These are phyloP conservation scores for Reticulascus tulasneorum DNA, from an alignment of 2,329 filamentous ascomycete genomes.

Conservation along the genomic window DNA sequence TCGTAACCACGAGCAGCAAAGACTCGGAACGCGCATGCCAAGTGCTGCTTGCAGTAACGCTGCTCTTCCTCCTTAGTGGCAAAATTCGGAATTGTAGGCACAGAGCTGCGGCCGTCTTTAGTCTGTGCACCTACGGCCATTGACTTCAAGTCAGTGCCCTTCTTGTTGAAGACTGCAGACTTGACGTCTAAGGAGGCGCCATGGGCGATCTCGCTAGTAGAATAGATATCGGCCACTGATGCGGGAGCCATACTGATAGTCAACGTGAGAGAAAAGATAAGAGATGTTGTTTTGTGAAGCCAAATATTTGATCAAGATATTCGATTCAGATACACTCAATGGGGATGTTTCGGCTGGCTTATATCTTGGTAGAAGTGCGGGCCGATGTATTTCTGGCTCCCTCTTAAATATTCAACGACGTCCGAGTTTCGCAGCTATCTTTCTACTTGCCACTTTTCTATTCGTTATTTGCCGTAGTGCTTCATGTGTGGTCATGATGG, in stretches of 20 bases:
- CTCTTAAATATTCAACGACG: no score
- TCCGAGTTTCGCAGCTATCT: no score
- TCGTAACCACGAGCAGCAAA: slow-evolving; percentile 53
- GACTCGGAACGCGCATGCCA: slow-evolving; percentile 53
- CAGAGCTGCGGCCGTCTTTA: slow-evolving; percentile 1
- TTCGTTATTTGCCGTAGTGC: no score
- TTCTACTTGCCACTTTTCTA: no score
- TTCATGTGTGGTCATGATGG: no score
- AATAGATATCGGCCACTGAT: not conserved
- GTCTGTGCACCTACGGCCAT: slow-evolving; percentile 1
- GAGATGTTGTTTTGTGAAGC: no score
- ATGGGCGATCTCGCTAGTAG: not conserved
- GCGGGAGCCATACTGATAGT: not conserved
- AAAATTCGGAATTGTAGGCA: slow-evolving; percentile 6
- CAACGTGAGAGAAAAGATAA: no score
- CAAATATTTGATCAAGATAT: no score
- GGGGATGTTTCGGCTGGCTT: no score
- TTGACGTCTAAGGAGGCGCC: not conserved
- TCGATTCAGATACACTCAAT: no score
- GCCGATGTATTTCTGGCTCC: no score
- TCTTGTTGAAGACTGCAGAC: slow-evolving; percentile 3
- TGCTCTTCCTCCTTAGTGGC: slow-evolving; percentile 33
- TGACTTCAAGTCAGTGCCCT: slow-evolving; percentile 1
- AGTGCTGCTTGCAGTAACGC: slow-evolving; percentile 47
- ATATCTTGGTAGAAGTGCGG: no score